Base-by-base conservation (phyloP, 441 rosid species). In the Syzygium malaccense region DNA sequence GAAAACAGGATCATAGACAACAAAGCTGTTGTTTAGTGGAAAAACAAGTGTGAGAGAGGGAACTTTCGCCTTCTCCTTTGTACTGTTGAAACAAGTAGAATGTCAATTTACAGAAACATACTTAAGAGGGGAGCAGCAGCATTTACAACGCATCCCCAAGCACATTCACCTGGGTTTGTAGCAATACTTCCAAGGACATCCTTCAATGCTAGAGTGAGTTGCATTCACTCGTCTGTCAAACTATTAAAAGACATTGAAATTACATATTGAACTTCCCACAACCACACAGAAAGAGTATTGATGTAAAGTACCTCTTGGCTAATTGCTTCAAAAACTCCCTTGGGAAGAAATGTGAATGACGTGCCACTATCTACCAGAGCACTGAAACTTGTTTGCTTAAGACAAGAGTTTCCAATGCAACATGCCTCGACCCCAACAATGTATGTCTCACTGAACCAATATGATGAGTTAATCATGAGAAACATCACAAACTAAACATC, bases 341-440 rank as follows among this genome's bases (percentile, higher is more conserved):
- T 60, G 1, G 99, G 98, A 91, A 97, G 94, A 90, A 88, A 93
- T 48, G 98, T 95, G 91, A 97, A 97, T 3, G 99, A 97, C 55
- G 98, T 89, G 86, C 99, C 99, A 89, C 96, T 96, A 91, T 97
- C 99, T 51, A 97, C 92, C 86, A 92, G 56, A 55, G 96, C 94
- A 54, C 25, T 92, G 91, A 95, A 95, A 87, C 90, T 90, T 15
- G 97, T 90, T 89, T 91, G 92, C 87, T 94, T 92, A 37, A 95
- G 95, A 91, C 98, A 96, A 88, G 93, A 94, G 90, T 91, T 91
- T 86, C 94, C 98, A 41, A 97, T 53, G 89, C 99, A 97, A 89
- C 91, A 93, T 37, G 92, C 92, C 90, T 95, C 96, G 89, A 95
- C 95, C 37, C 95, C 96, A 66, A 97, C 96, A 90, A 93, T 89